Evolutionary conservation across 1,139 yeast genomes (phyloP), one percentile per base, ranked within the genome.

Genomic region (Zygosaccharomyces sapae): DNA sequence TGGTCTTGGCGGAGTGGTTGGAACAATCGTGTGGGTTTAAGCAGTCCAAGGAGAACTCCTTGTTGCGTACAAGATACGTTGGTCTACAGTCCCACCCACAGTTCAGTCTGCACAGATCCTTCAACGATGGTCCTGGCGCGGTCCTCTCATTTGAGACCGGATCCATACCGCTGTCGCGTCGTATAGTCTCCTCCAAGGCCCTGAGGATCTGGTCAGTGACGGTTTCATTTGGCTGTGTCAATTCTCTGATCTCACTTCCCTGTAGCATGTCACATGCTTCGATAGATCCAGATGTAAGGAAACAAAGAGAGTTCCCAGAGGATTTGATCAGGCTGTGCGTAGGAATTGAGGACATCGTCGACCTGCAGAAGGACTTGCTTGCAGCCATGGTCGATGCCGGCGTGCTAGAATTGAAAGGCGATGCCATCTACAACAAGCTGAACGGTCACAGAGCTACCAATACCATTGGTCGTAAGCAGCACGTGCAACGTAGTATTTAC

Each of bases 211-310:
- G 86, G 72, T 89, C 92, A 33, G 88, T 90, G 55, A 87, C 96
- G 7, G 97, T 90, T 3, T 86, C 95, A 4, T 90, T 90, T 69
- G 97, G 97, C 16, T 86, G 96, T 66, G 96, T 90, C 49, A 87
- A 88, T 69, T 86, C 96, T 16, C 74, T 90, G 60, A 87, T 90
- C 50, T 85, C 94, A 41, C 79, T 89, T 84, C 97, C 97, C 9
- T 87, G 96, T 68, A 80, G 80, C 67, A 89, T 89, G 97, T 86
- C 96, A 2, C 97, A 89, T 64, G 97, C 97, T n/a, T 83, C 96
- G 4, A 89, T 90, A 55, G 96, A 88, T 61, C 84, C 89, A 33
- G 81, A 86, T 61, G 83, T 89, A 6, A 78, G 96, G 65, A 82
- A 83, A 50, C 95, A 86, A 67, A 78, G 97, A 63, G 88, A 83